Evolutionary conservation across 164 flowering plant species (phyloP).

Genomic region (Akebia trifoliata): DNA sequence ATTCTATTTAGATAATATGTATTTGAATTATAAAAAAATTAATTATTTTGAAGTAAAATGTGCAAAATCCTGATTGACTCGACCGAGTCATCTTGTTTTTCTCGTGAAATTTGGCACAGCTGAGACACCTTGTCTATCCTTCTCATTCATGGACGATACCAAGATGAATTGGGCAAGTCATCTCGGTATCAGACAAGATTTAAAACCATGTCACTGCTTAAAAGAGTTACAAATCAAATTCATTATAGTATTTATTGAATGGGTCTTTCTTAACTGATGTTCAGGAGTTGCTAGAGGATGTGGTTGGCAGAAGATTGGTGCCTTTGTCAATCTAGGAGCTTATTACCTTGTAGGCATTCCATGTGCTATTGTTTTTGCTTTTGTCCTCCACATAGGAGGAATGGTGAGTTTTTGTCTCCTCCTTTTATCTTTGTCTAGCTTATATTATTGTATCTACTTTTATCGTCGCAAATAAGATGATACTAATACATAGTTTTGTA

Average conservation of each 20-base stretch:
- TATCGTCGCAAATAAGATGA: not conserved
- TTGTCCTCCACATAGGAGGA: constrained; percentile 59
- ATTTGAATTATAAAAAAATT: no score
- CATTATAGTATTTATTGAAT: not conserved
- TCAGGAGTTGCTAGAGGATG: constrained; percentile 78
- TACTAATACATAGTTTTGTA: not conserved
- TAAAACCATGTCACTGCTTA: no score
- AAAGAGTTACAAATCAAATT: not conserved
- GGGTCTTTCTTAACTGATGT: not conserved
- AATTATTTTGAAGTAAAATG: no score
- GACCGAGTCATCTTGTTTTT: no score
- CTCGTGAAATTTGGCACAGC: no score
- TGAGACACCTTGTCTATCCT: no score
- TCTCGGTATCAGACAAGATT: no score
- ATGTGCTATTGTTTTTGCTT: constrained; percentile 45
- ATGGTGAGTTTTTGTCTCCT: constrained; percentile 37
- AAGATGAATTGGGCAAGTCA: no score
- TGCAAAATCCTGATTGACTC: no score
- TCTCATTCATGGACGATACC: no score
- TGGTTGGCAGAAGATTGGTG: constrained; percentile 85
- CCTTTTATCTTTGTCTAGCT: no score
- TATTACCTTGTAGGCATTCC: constrained; percentile 76
- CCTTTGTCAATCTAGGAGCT: constrained; percentile 62
- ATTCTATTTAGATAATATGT: no score
- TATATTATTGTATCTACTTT: not conserved